Evolutionary conservation across 768 basidiomycete genomes (phyloP), one percentile per base, ranked within the genome.

Genomic region (Leucosporidium creatinivorum): DNA sequence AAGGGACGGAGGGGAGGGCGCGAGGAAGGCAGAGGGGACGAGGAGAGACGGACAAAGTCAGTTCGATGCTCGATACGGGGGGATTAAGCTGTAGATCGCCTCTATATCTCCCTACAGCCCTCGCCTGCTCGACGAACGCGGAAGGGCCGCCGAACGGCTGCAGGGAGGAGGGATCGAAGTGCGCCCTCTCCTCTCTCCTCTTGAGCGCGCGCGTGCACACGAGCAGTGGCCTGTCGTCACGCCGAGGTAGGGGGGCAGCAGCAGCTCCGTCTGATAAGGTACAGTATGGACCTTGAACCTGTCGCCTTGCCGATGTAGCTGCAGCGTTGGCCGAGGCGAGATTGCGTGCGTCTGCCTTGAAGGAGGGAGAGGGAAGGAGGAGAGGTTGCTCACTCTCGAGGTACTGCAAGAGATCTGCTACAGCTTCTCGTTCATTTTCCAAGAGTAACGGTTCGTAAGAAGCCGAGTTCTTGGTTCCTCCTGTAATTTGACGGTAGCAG

Each of bases 391-490:
- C 79, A 97, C 94, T 99, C 82, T 99, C 96, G 69, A 99, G 86
- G 77, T 90, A 98, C 78, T 97, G 93, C 18, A 99, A 84, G 60
- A 99, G 82, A 80, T 98, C 96, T 54, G 94, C 94, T 23, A 99
- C 96, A 8, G 94, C 94, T 80, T 98, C 94, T 68, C 94, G 84
- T 82, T 99, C 94, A 77, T 79, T 80, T 75, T 80, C 79, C 33
- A 80, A 73, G 13, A 80, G 61, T 12, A 80, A 62, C 7, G 79
- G 78, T 66, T 80, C 79, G 69, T 66, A 62, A 0, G 58, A 25
- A n/a, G 58, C 36, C 25, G 58, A 48, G 23, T 39, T 47, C 17
- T 47, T 47, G 58, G 30, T 19, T 57, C 58, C 58, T 25, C 58
- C 58, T 59, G 44, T 17, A 28, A n/a, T n/a, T n/a, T n/a, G n/a